A percentile compares a stretch with the other conserved stretches of the same genome.
Evolutionary conservation across 2,329 filamentous ascomycete species (phyloP).

Genomic region (Dendryphion nanum): DNA sequence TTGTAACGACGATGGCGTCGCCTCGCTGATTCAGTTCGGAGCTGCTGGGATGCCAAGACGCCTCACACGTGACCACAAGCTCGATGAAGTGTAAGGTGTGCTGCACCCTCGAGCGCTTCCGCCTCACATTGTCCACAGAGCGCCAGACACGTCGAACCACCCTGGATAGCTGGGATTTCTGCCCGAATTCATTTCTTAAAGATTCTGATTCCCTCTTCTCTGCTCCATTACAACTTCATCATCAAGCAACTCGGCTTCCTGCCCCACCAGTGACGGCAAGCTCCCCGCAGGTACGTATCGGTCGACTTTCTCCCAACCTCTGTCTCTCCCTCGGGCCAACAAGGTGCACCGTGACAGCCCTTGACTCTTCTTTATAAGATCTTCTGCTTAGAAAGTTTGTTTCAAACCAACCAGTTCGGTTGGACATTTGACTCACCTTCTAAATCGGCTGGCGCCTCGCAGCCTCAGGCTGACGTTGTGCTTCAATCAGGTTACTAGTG

Average conservation of each 20-base stretch:
- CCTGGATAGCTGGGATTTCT: background rate
- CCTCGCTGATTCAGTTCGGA: slow-evolving; percentile 22
- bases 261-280: slow-evolving; percentile 8
- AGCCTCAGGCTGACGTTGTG: slow-evolving; percentile 28
- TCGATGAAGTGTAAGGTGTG: background rate
- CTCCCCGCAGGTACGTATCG: slow-evolving; percentile 3
- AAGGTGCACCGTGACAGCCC: too few species aligned
- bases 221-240: slow-evolving; percentile 1
- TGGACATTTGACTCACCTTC: slow-evolving; percentile 15
- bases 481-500: slow-evolving; percentile 1
- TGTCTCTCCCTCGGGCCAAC: too few species aligned
- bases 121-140: slow-evolving; percentile 30
- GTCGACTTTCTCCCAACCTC: too few species aligned
- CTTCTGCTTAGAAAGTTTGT: too few species aligned
- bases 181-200: too few species aligned
- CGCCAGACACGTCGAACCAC: slow-evolving; percentile 33
- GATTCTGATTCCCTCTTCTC: too few species aligned
- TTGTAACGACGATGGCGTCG: slow-evolving; percentile 19
- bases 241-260: slow-evolving; percentile 2
- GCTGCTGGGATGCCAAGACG: slow-evolving; percentile 2
- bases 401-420: too few species aligned
- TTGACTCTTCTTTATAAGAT: too few species aligned
- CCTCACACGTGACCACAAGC: background rate
- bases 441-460: slow-evolving; percentile 9
- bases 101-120: slow-evolving; percentile 10